Percentiles rank a stretch among this genome's conserved stretches.
Evolutionary conservation across 2,329 filamentous ascomycete genomes (phyloP).

Genomic region (Alternaria rosae): DNA sequence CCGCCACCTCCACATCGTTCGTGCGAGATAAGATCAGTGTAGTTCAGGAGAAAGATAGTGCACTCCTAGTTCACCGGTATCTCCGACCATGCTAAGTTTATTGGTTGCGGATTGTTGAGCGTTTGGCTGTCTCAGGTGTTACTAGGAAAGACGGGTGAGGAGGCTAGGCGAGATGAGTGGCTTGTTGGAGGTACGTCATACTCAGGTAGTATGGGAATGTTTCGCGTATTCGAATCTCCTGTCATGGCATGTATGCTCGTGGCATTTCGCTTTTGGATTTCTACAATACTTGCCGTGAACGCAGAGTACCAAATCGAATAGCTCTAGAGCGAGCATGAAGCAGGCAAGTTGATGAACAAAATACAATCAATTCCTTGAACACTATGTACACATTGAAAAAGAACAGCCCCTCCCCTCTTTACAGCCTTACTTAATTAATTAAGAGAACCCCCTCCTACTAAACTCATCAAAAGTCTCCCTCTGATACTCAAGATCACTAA

Average conservation of each 20-base stretch:
- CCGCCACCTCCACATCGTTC: neutral
- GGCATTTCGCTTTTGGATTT: no score
- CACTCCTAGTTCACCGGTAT: neutral
- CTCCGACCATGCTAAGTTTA: neutral
- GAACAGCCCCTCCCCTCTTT: neutral
- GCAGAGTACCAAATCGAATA: no score
- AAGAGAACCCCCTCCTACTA: neutral
- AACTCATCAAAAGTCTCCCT: constrained; percentile 9
- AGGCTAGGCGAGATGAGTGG: constrained; percentile 21
- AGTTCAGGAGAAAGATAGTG: neutral
- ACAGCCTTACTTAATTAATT: no score
- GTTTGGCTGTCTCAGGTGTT: neutral
- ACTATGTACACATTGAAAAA: neutral
- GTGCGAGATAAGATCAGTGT: no score
- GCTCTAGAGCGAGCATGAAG: no score
- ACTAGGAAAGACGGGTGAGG: neutral
- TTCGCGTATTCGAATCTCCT: no score
- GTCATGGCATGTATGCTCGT: no score
- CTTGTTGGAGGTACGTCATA: constrained; percentile 25
- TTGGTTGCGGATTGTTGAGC: constrained; percentile 5
- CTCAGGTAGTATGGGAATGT: no score
- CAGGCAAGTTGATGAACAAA: no score
- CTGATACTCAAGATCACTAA: constrained; percentile 46
- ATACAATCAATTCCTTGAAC: no score
- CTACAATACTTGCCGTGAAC: no score